Base-by-base conservation (phyloP, 1,284 basidiomycete genomes). In the Papiliotrema terrestris region DNA sequence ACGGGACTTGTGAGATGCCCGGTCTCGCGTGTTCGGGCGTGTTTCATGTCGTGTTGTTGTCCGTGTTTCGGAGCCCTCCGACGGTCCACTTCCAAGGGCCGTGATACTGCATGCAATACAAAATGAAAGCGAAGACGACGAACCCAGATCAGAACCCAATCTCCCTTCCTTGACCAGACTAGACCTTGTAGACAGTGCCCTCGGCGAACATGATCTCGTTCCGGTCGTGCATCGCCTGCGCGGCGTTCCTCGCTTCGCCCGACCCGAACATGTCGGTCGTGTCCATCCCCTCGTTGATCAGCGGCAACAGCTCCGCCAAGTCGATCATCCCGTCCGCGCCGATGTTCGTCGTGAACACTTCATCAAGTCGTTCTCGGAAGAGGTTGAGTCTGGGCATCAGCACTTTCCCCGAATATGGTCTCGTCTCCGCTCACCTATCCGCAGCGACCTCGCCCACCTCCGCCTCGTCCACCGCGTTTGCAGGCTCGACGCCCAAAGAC, bases 171-270 rank as follows among this genome's bases (percentile, higher is more conserved):
- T n/a, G 11, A 11, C 36, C 41, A 13, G 19, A 14, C 55, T 73
- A 75, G 15, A 77, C 66, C 59, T 72, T 72, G 63, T 76, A 77
- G 53, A 92, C 82, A 52, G 87, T 83, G 25, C 85, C 88, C 42
- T 88, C 89, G 56, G 85, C 86, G 64, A 91, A 82, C 90, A 97
- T 92, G 63, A 97, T 79, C 74, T 94, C 87, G 66, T 93, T 89
- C 23, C 81, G 82, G 42, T 88, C 85, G 50, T 84, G 82, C 94
- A 98, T 97, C 45, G 79, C 77, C 60, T 84, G 80, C 55, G 88
- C 86, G 44, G 87, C 86, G 55, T 81, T 80, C 20, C 82, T 84
- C 8, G 89, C 94, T 75, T 98, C 94, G 22, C 81, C 81, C 1
- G 84, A 86, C 9, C 87, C 86, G 71, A 92, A 98, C 45, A 92